Base-by-base conservation (phyloP, 2,329 filamentous ascomycete genomes). In the Hymenoscyphus fraxineus region DNA sequence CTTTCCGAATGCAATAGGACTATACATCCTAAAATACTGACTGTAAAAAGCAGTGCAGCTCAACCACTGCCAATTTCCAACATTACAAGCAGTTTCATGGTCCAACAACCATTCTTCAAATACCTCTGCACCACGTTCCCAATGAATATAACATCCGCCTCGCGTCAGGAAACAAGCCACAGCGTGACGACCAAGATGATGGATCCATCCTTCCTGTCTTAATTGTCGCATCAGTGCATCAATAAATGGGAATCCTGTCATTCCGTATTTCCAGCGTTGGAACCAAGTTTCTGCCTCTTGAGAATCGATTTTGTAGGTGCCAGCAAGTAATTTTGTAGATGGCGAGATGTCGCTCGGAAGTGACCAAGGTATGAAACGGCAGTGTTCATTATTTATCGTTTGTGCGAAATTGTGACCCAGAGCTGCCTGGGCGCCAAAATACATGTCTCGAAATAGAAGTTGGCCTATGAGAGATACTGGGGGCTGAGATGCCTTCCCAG, bases 101-200 rank as follows among this genome's bases (percentile, higher is more conserved):
- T 93, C 90, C 58, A 93, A 78, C 44, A 93, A 80, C 77, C 84
- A 85, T 73, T 93, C 90, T 72, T 91, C 88, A 66, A 93, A 93
- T 0, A 93, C 90, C 58, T 91, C 89, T 5, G 87, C 88, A 1
- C 90, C 90, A 19, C 90, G 84, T 77, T 93, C 90, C 90, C 90
- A 93, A 71, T 88, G 85, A 56, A 93, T 80, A 72, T 92, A 93
- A 75, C 89, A 92, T 0, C 90, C 90, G 1, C 90, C 90, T 2
- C 90, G 80, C 0, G 90, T 93, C n/a, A 93, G 80, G 74, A 93
- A 93, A 73, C 89, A 93, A 0, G 90, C 90, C 0, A 93, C 87
- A n/a, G 87, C 84, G 75, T 93, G 90, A 0, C 90, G 83, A 1
- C 89, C 90, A 0, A 93, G 81, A 73, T 93, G 90, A 73, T 93